These are phyloP conservation scores for Samsoniella hepiali DNA, from an alignment of 2,329 filamentous ascomycete genomes.

Conservation along the genomic window DNA sequence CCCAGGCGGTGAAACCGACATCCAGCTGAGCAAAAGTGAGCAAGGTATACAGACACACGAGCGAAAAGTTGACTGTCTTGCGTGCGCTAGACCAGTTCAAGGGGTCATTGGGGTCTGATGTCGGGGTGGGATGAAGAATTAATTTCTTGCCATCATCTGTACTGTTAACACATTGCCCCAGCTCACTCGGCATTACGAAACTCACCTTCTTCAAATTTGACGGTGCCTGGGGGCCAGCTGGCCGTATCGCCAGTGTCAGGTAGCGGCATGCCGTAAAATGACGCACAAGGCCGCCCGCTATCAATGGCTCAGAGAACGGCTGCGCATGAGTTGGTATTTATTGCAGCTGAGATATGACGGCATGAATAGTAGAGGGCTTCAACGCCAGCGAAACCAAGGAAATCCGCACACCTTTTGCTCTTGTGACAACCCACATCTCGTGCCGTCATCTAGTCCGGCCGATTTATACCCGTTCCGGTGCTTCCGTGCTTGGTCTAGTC, in stretches of 20 bases:
- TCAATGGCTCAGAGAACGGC: not conserved
- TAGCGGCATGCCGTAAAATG: not conserved
- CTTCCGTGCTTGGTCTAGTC: constrained; percentile 1
- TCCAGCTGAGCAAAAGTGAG: constrained; percentile 19
- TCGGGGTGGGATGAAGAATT: constrained; percentile 24
- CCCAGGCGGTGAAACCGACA: constrained; percentile 17
- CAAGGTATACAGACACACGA: constrained; percentile 40
- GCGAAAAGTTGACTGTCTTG: constrained; percentile 28
- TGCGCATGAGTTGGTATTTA: not conserved
- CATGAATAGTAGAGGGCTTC: not conserved
- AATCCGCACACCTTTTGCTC: not conserved
- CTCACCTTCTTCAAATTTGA: constrained; percentile 10
- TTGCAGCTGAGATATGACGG: not conserved
- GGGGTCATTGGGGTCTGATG: constrained; percentile 50
- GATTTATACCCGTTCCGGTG: not conserved
- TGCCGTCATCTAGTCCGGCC: constrained; percentile 2
- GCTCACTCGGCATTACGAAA: not conserved
- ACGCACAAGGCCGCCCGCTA: not conserved
- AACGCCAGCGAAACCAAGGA: not conserved
- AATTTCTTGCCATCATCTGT: constrained; percentile 16
- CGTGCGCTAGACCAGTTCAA: constrained; percentile 54
- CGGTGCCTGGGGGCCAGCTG: constrained; percentile 9
- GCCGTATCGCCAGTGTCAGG: not conserved
- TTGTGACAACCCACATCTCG: not conserved
- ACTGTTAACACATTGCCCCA: not conserved